These are phyloP conservation scores for Trametes cinnabarina DNA, from an alignment of 768 basidiomycete genomes.

Conservation along the genomic window DNA sequence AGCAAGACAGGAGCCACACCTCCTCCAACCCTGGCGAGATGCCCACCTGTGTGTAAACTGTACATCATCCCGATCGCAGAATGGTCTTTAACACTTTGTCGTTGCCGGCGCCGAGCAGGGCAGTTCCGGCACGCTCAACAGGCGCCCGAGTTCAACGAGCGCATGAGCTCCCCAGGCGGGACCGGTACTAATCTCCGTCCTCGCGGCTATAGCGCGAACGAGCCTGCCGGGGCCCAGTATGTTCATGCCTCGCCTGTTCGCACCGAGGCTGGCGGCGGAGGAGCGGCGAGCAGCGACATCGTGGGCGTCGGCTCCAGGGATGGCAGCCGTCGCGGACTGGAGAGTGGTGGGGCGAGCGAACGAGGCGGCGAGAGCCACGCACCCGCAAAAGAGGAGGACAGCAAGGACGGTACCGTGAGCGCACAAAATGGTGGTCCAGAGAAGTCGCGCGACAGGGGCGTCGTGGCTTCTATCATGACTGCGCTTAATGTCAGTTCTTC, in stretches of 20 bases:
- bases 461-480: slow-evolving; percentile 6
- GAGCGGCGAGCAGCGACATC: slow-evolving; percentile 3
- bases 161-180: slow-evolving; percentile 8
- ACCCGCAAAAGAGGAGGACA: too few species aligned
- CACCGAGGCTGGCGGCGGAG: not conserved
- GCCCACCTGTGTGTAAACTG: slow-evolving; percentile 14
- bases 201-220: not conserved
- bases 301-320: not conserved
- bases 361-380: not conserved
- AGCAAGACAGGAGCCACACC: slow-evolving; percentile 7
- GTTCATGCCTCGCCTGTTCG: not conserved
- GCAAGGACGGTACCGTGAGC: not conserved
- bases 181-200: not conserved
- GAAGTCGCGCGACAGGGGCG: not conserved
- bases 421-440: not conserved
- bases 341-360: not conserved
- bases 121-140: slow-evolving; percentile 19
- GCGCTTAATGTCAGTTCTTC: slow-evolving; percentile 11
- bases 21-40: slow-evolving; percentile 9
- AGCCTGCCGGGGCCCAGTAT: not conserved
- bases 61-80: too few species aligned
- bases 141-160: slow-evolving; percentile 10
- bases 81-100: too few species aligned
- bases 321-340: not conserved
- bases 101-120: not conserved